A percentile compares a stretch with the other conserved stretches of the same genome.
These are phyloP conservation scores for Phyllosticta ampelicida DNA, from an alignment of 2,329 filamentous ascomycete species.

Conservation along the genomic window DNA sequence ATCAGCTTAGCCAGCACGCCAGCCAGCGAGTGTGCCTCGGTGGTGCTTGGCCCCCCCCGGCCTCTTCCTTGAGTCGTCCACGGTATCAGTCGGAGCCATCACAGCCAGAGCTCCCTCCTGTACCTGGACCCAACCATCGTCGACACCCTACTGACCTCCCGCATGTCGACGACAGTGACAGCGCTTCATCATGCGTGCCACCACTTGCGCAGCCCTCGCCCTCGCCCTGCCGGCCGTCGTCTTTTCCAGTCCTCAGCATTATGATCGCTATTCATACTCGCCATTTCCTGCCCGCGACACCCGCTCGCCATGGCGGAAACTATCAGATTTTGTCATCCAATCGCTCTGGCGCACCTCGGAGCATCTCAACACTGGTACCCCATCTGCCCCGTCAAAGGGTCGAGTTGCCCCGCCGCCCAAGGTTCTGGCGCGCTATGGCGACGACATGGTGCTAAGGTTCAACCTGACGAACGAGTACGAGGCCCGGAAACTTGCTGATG, in stretches of 20 bases:
- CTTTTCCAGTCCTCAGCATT: slow-evolving; percentile 23
- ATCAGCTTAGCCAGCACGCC: no score
- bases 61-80: background rate
- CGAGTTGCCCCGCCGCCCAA: slow-evolving; percentile 13
- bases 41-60: background rate
- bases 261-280: slow-evolving; percentile 11
- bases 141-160: background rate
- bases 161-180: background rate
- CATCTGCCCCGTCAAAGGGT: background rate
- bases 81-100: background rate
- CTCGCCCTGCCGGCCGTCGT: slow-evolving; percentile 18
- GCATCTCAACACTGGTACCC: background rate
- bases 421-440: slow-evolving; percentile 49
- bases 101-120: background rate
- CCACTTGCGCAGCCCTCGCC: slow-evolving; percentile 20
- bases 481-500: slow-evolving; percentile 59
- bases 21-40: background rate
- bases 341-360: background rate
- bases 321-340: slow-evolving; percentile 26
- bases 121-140: background rate
- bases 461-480: slow-evolving; percentile 61
- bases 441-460: slow-evolving; percentile 84
- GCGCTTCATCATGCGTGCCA: slow-evolving; percentile 3
- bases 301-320: slow-evolving; percentile 23
- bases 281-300: slow-evolving; percentile 13